Percentiles rank a stretch among this genome's conserved stretches.
phyloP scores from a whole-genome alignment of 176 grass and related monocot genomes.

The Oropetium thomaeum region DNA sequence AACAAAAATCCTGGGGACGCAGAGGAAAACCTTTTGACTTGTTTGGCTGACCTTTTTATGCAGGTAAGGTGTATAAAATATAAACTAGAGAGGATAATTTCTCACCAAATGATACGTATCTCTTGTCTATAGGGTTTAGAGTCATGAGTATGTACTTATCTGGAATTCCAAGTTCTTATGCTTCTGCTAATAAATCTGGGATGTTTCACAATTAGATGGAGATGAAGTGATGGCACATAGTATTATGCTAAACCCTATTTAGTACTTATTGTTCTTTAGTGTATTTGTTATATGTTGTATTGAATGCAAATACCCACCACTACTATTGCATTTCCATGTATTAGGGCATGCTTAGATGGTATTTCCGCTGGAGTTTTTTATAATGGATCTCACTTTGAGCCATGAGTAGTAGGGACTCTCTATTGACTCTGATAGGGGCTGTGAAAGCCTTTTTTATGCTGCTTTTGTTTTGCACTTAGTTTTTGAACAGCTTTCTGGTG shows the following conservation, averaged over 20 bases:
- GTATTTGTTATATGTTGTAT: neutral
- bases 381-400: conserved; percentile 14
- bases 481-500: conserved; percentile 12
- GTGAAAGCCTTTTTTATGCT: conserved; percentile 15
- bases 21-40: conserved; percentile 92
- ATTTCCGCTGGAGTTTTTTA: neutral
- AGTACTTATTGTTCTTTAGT: neutral
- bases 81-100: neutral
- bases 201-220: neutral
- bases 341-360: neutral
- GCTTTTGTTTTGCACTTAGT: conserved; percentile 7
- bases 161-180: neutral
- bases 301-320: neutral
- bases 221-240: neutral
- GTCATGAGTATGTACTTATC: conserved; percentile 1
- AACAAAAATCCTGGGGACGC: conserved; percentile 66
- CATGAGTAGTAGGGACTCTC: neutral
- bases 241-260: neutral
- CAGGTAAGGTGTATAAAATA: conserved; percentile 58
- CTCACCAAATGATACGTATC: neutral
- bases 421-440: neutral
- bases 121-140: neutral
- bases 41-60: conserved; percentile 93
- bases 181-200: conserved; percentile 1
- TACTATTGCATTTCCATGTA: neutral